Percentiles rank a stretch among this genome's conserved stretches.
Conservation (phyloP, 306 rosid species). For the Inga oerstediana region DNA sequence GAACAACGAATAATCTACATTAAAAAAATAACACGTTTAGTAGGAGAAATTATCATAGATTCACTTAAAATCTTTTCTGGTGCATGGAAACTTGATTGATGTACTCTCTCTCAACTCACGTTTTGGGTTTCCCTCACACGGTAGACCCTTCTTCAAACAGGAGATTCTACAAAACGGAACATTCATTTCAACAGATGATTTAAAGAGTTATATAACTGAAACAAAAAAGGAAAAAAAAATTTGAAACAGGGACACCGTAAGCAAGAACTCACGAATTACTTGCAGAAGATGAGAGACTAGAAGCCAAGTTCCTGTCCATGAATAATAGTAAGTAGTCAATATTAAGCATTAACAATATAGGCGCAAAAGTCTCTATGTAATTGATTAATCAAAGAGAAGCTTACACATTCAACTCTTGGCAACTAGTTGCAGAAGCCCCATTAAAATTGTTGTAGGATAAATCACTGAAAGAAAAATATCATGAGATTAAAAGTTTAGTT, state of each 20-base stretch:
- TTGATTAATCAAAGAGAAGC: constrained; percentile 30
- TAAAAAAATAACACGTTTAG: constrained; percentile 2
- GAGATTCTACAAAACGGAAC: constrained; percentile 42
- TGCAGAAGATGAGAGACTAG: constrained; percentile 54
- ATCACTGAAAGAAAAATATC: constrained; percentile 59
- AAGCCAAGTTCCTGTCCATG: constrained; percentile 63
- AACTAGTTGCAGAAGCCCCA: constrained; percentile 19
- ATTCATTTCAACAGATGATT: constrained; percentile 23
- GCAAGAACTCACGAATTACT: constrained; percentile 50
- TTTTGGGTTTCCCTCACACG: constrained; percentile 51
- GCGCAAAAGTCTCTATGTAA: background rate
- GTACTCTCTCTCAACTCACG: constrained; percentile 47
- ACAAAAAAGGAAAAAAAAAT: background rate
- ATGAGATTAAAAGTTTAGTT: constrained; percentile 13
- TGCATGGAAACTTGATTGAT: background rate
- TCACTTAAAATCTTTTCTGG: background rate
- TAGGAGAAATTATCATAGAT: background rate
- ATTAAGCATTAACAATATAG: background rate
- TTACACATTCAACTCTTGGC: constrained; percentile 54
- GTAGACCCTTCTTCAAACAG: constrained; percentile 69
- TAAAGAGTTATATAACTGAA: background rate
- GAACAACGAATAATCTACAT: constrained; percentile 62
- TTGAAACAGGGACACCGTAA: background rate
- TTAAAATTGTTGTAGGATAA: constrained; percentile 84
- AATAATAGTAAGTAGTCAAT: constrained; percentile 12